Conservation (phyloP, 257 asterid genomes). For the Fraxinus anomala region DNA sequence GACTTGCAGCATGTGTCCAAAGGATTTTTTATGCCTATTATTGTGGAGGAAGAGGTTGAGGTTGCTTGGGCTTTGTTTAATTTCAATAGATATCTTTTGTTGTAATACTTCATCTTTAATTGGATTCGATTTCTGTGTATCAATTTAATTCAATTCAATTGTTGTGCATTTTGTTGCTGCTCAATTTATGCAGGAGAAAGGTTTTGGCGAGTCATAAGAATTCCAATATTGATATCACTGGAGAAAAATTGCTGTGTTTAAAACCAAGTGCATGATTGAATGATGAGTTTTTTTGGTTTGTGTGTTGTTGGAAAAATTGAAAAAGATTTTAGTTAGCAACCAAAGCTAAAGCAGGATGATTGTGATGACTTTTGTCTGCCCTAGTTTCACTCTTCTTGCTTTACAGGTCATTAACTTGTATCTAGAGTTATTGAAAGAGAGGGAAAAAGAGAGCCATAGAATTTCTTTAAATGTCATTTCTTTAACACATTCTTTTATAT, state of each 20-base stretch:
- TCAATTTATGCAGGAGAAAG: constrained; percentile 48
- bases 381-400: constrained; percentile 10
- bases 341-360: not conserved
- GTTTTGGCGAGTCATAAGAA: constrained; percentile 60
- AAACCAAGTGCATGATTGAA: constrained; percentile 97
- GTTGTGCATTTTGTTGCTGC: constrained; percentile 25
- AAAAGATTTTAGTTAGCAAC: not conserved
- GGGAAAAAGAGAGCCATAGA: constrained; percentile 85
- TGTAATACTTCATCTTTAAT: too few species aligned
- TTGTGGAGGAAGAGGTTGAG: too few species aligned
- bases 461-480: constrained; percentile 88
- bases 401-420: constrained; percentile 85
- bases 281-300: constrained; percentile 52
- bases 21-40: too few species aligned
- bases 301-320: constrained; percentile 3
- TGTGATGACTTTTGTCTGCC: constrained; percentile 3
- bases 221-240: constrained; percentile 78
- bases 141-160: not conserved
- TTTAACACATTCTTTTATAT: constrained; percentile 83
- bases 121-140: constrained; percentile 3
- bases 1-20: too few species aligned
- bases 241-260: too few species aligned
- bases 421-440: constrained; percentile 65
- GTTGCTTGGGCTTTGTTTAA: too few species aligned
- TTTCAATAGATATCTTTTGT: too few species aligned